These are phyloP conservation scores for Kwoniella botswanensis DNA, from an alignment of 768 basidiomycete genomes.

Conservation along the genomic window DNA sequence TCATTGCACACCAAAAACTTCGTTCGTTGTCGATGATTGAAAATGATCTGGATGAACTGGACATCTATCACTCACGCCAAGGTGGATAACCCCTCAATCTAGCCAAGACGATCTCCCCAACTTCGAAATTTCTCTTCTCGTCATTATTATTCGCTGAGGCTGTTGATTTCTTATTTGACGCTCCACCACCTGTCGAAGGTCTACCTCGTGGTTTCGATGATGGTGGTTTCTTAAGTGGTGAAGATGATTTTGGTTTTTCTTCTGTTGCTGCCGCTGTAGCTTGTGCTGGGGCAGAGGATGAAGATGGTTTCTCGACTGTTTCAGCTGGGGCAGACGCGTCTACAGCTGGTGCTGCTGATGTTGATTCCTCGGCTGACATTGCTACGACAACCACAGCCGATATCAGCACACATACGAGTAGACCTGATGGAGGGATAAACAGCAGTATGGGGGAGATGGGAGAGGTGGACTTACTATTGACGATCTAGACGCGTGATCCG, in stretches of 20 bases:
- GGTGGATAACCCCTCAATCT: slow-evolving; percentile 93
- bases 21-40: too few species aligned
- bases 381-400: background rate
- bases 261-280: slow-evolving; percentile 21
- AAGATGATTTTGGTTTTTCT: slow-evolving; percentile 19
- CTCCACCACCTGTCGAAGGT: slow-evolving; percentile 22
- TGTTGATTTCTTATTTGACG: slow-evolving; percentile 27
- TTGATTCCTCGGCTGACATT: slow-evolving; percentile 32
- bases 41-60: background rate
- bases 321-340: slow-evolving; percentile 26
- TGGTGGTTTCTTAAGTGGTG: slow-evolving; percentile 25
- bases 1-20: background rate
- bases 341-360: slow-evolving; percentile 13
- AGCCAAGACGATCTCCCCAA: slow-evolving; percentile 84
- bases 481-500: background rate
- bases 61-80: slow-evolving; percentile 77
- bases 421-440: too few species aligned
- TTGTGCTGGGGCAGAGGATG: background rate
- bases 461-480: background rate
- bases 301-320: too few species aligned
- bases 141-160: slow-evolving; percentile 3
- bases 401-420: background rate
- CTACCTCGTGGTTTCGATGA: slow-evolving; percentile 31
- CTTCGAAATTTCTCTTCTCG: slow-evolving; percentile 62
- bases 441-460: background rate